Evolutionary conservation across 2,329 filamentous ascomycete species (phyloP).

Genomic region (Pestalotiopsis sp.): DNA sequence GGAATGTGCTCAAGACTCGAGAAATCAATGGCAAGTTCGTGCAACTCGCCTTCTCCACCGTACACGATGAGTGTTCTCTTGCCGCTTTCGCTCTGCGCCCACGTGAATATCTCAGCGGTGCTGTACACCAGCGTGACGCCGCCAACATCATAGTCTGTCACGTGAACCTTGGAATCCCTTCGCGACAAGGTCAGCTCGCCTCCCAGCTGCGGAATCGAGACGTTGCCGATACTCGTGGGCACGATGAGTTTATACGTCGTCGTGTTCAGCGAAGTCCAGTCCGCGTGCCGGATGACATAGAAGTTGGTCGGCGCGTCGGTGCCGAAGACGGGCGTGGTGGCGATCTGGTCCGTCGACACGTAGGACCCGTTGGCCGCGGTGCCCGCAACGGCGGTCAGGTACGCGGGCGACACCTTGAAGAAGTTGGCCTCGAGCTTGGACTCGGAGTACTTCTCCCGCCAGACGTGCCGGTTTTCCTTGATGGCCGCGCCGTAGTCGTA

Average conservation of each 20-base stretch:
- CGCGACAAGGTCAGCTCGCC: slow-evolving; percentile 60
- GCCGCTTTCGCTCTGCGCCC: slow-evolving; percentile 52
- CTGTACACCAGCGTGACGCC: slow-evolving; percentile 64
- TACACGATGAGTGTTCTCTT: slow-evolving; percentile 58
- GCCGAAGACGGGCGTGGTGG: slow-evolving; percentile 63
- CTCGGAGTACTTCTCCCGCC: slow-evolving; percentile 79
- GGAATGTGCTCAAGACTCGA: slow-evolving; percentile 27
- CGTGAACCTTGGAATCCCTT: slow-evolving; percentile 68
- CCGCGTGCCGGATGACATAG: slow-evolving; percentile 68
- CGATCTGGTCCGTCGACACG: slow-evolving; percentile 53
- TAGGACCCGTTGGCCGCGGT: slow-evolving; percentile 54
- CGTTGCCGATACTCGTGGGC: slow-evolving; percentile 56
- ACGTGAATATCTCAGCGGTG: slow-evolving; percentile 70
- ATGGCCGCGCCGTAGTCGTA: slow-evolving; percentile 64
- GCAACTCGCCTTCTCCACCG: slow-evolving; percentile 61
- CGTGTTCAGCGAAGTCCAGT: slow-evolving; percentile 61
- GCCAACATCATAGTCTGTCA: slow-evolving; percentile 67
- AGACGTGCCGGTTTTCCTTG: slow-evolving; percentile 68
- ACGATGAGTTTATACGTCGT: slow-evolving; percentile 67
- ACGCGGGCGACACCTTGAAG: slow-evolving; percentile 70
- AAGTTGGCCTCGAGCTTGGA: slow-evolving; percentile 79
- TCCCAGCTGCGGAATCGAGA: slow-evolving; percentile 62
- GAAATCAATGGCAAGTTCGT: slow-evolving; percentile 59
- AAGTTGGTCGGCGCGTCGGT: slow-evolving; percentile 51
- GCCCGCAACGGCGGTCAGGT: slow-evolving; percentile 63